Percentiles rank a stretch among this genome's conserved stretches.
Conservation (phyloP, 768 basidiomycete species). For the Termitomyces sp. region DNA sequence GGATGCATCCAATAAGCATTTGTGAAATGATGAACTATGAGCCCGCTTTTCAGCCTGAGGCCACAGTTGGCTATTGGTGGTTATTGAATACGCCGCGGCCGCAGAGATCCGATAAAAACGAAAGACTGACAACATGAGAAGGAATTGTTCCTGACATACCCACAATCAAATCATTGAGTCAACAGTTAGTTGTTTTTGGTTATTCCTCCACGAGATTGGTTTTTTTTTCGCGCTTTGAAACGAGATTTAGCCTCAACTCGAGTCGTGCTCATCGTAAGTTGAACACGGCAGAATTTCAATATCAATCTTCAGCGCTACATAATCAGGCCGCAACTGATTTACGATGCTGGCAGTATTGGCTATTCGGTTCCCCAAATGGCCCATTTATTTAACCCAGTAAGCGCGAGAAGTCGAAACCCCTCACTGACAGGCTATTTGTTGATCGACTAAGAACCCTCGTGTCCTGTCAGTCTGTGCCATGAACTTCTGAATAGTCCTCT, state of each 20-base stretch:
- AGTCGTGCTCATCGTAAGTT: not conserved
- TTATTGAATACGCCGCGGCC: not conserved
- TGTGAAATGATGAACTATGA: not conserved
- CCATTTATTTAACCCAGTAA: slow-evolving; percentile 3
- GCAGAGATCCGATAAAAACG: not conserved
- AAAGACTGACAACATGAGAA: not conserved
- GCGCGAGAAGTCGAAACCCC: slow-evolving; percentile 1
- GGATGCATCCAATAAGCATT: no score
- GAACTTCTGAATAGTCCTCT: slow-evolving; percentile 2
- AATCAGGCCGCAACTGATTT: not conserved
- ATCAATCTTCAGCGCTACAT: not conserved
- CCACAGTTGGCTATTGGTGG: no score
- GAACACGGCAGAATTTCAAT: not conserved
- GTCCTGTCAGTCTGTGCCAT: slow-evolving; percentile 1
- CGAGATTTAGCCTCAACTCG: not conserved
- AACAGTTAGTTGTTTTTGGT: not conserved
- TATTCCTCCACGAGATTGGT: not conserved
- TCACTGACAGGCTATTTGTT: slow-evolving; percentile 15
- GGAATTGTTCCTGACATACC: slow-evolving; percentile 1
- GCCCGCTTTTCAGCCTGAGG: not conserved
- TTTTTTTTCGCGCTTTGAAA: not conserved
- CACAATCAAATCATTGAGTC: not conserved
- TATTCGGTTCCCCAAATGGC: slow-evolving; percentile 12
- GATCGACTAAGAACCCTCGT: slow-evolving; percentile 13
- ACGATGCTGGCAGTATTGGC: not conserved